Evolutionary conservation across 805 yeast species (phyloP), one percentile per base, ranked within the genome.

Genomic region (Starmerella scarabaei): DNA sequence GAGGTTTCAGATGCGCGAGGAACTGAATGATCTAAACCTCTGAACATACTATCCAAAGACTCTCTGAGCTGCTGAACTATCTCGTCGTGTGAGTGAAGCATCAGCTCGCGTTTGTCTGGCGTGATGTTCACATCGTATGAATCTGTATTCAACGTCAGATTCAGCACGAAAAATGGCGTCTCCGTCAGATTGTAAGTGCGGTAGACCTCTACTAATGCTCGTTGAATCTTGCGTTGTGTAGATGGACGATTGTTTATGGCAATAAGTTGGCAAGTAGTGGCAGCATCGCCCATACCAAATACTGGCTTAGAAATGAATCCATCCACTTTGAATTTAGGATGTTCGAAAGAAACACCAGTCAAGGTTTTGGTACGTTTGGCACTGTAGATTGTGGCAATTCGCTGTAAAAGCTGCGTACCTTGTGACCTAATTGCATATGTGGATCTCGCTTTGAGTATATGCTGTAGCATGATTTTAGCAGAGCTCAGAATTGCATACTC

Each of bases 181-280:
- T 85, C 95, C 3, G 75, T 64, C 50, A 73, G 69, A 49, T 85
- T 86, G 57, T 70, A 83, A 28, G 67, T 65, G 46, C 72, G 75
- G 61, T 82, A 91, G 1, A 73, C 69, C 43, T 85, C 95, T 46
- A 77, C 83, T 15, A 84, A 58, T 17, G 75, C 61, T 53, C 73
- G 77, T 2, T 65, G 47, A 15, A 86, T 53, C 24, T 65, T 62
- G 15, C 75, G 72, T 47, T 77, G 64, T 2, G 58, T 53, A 3
- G 83, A 73, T 0, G 97, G 98, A 42, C 98, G 62, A 18, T 66
- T 65, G 55, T 91, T 91, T 21, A 91, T 67, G 51, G 62, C 86
- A 30, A 81, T 49, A 37, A 71, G 69, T 55, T 88, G 98, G 26
- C 93, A 66, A 56, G 85, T 95, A 14, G 70, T 63, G 2, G 79